These are phyloP conservation scores for Dovyalis caffra DNA, from an alignment of 345 rosid genomes.

Conservation along the genomic window DNA sequence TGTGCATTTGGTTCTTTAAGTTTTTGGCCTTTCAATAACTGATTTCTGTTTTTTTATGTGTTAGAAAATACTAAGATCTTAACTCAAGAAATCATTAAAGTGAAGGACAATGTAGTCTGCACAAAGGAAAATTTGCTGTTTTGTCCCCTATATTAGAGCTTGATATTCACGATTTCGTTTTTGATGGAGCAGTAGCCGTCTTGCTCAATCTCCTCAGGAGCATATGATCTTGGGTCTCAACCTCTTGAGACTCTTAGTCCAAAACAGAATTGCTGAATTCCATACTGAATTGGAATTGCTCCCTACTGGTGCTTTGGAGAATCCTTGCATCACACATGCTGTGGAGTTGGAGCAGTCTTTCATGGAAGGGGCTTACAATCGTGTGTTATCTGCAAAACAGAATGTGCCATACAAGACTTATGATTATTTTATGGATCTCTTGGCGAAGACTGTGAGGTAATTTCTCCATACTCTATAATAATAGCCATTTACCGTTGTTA, in stretches of 20 bases:
- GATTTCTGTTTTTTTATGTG: neutral
- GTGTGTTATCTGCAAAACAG: conserved; percentile 90
- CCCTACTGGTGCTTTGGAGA: conserved; percentile 69
- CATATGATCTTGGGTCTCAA: conserved; percentile 87
- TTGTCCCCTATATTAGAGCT: neutral
- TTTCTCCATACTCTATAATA: neutral
- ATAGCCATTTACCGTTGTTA: neutral
- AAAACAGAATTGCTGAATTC: conserved; percentile 95
- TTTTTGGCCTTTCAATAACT: neutral
- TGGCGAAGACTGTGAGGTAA: conserved; percentile 96
- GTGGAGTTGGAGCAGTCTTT: conserved; percentile 99
- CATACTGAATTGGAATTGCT: conserved; percentile 93
- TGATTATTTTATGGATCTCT: conserved; percentile 96
- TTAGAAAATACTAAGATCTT: neutral
- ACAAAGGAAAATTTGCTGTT: neutral
- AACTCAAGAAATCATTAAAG: neutral
- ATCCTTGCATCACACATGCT: conserved; percentile 89
- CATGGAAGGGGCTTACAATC: conserved; percentile 98
- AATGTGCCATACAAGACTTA: conserved; percentile 81
- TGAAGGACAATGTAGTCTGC: neutral
- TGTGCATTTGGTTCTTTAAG: neutral
- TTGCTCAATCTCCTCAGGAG: conserved; percentile 79
- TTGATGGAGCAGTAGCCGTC: conserved; percentile 50
- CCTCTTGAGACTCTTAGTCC: conserved; percentile 88
- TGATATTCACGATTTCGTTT: neutral